Base-by-base conservation (phyloP, 2,329 filamentous ascomycete genomes). In the Fusarium nematophilum region DNA sequence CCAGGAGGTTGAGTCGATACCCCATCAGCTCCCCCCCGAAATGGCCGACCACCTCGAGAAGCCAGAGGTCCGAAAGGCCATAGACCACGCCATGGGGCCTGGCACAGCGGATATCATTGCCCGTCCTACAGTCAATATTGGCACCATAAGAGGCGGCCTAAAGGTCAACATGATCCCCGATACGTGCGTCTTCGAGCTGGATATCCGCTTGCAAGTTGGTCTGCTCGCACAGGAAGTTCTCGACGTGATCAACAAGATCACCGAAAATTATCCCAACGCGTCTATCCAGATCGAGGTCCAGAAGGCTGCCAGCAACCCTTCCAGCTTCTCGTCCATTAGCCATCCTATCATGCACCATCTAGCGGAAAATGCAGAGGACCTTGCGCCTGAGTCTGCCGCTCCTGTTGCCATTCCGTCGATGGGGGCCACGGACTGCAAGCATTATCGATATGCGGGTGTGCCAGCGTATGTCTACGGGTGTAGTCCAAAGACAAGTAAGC, bases 131-230 rank as follows among this genome's bases (percentile, higher is more conserved):
- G 42, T 52, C 2, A 52, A 52, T 3, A 6, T 52, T 26, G 33
- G 49, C 9, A 29, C 33, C 2, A 47, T 52, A 2, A 9, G 5
- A 1, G 49, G 49, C 9, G 49, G 49, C 1, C 49, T 53, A 15
- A 53, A 53, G 30, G 49, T 53, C 33, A 48, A 53, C 26, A 53
- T 53, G 49, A 48, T 39, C 9, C 49, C 42, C 13, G 42, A 48
- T 10, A 39, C 11, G 5, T 53, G 49, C 11, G 9, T 3, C 9
- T 27, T 48, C 1, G 49, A 53, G 13, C 13, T 53, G 7, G 33
- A 53, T 27, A 27, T 48, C 6, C 49, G 49, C 0, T 26, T 48
- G 33, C 49, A 42, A 3, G 42, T 53, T 2, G 33, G 43, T 7
- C 31, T 21, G 18, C 17, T 30, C 6, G 49, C 21, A 8, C 10